phyloP scores from a whole-genome alignment of 129 eudicot species.

The Arctium lappa region DNA sequence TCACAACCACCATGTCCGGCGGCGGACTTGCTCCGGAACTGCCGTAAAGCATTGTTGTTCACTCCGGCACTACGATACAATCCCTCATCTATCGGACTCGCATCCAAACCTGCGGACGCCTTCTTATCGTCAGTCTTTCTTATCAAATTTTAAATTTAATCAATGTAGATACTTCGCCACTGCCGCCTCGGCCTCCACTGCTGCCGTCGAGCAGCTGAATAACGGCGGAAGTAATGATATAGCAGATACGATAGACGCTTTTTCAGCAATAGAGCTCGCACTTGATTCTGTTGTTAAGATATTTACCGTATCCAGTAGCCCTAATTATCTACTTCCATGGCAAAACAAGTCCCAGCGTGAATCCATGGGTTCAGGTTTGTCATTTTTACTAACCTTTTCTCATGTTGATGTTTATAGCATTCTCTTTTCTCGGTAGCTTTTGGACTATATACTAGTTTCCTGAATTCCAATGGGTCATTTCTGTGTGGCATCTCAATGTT shows the following conservation, averaged over 20 bases:
- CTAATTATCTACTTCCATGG: slow-evolving; percentile 87
- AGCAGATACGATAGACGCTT: slow-evolving; percentile 38
- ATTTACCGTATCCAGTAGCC: slow-evolving; percentile 85
- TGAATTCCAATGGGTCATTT: neutral
- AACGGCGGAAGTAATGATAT: slow-evolving; percentile 23
- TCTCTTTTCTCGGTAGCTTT: neutral
- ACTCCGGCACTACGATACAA: slow-evolving; percentile 16
- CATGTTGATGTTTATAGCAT: neutral
- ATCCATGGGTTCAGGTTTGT: slow-evolving; percentile 81
- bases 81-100: neutral
- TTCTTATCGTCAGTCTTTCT: slow-evolving; percentile 3
- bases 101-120: slow-evolving; percentile 10
- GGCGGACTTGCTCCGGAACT: slow-evolving; percentile 16
- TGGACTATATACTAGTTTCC: neutral
- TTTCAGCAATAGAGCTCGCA: slow-evolving; percentile 72
- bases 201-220: slow-evolving; percentile 23
- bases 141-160: slow-evolving; percentile 7
- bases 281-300: slow-evolving; percentile 95
- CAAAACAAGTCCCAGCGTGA: slow-evolving; percentile 89
- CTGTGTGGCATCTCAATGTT: neutral
- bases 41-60: neutral
- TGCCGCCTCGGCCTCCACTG: slow-evolving; percentile 27
- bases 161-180: slow-evolving; percentile 25
- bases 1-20: slow-evolving; percentile 24
- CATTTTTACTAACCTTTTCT: neutral